Base-by-base conservation (phyloP, 1,139 yeast genomes). In the Saccharomyces hybrid region DNA sequence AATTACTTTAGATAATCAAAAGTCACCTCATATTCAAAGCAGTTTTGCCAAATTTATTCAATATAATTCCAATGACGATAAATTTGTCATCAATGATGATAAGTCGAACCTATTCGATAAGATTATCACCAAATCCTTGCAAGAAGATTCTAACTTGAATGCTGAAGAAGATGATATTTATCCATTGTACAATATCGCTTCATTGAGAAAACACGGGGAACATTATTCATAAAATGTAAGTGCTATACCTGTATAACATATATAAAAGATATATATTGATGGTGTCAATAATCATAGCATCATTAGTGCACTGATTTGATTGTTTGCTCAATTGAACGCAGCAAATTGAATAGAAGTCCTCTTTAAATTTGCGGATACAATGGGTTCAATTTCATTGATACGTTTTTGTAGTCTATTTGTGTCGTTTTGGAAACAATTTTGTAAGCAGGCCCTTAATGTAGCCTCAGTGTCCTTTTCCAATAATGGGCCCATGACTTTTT, bases 131-230 rank as follows among this genome's bases (percentile, higher is more conserved):
- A 23, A 57, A 2, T 55, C 63, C 48, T 58, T 70, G 51, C 46
- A 59, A 20, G 56, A 56, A 38, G 61, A 62, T 44, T 59, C 69
- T 20, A 49, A 61, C 26, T 65, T 68, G n/a, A 66, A 66, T 8
- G 62, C 69, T 25, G 63, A 65, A 4, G 51, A 64, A 60, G 77
- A 68, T 54, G 84, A 83, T 14, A 70, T 81, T 53, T 82, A 81
- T 59, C 88, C 93, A 16, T 76, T 88, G 62, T 86, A 85, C 68
- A 77, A 78, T 52, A 76, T 82, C 41, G 78, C 80, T 56, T 77
- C 82, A 48, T 76, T 89, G 62, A 83, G 96, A 66, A 89, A 89
- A 72, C 83, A 95, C 70, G 86, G 95, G 59, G 96, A 88, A 67
- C 89, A 86, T 64, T 80, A 60, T 50, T 65, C 69, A 13, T 66